phyloP scores from a whole-genome alignment of 179 eudicot species.

The Gypsophila paniculata region DNA sequence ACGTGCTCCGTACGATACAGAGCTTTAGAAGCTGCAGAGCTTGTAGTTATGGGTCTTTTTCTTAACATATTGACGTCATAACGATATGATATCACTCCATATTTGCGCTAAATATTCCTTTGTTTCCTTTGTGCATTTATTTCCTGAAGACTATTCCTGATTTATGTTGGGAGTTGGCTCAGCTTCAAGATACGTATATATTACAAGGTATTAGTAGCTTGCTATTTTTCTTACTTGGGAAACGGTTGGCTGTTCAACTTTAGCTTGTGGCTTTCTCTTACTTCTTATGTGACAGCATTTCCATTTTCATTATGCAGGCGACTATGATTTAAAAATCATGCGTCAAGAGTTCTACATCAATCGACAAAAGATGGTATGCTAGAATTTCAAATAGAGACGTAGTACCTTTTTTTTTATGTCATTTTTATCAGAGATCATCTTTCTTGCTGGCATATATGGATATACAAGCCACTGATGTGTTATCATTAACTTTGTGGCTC shows the following conservation, averaged over 20 bases:
- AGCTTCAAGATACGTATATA: constrained; percentile 97
- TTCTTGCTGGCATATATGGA: background rate
- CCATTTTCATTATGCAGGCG: constrained; percentile 47
- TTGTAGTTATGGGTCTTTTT: background rate
- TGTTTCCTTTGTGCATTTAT: constrained; percentile 15
- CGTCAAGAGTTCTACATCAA: constrained; percentile 89
- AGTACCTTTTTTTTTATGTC: background rate
- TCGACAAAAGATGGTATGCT: constrained; percentile 86
- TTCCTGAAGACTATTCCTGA: constrained; percentile 82
- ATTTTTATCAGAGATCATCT: background rate
- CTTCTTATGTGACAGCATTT: background rate
- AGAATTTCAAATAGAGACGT: constrained; percentile 2
- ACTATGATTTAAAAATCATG: constrained; percentile 97
- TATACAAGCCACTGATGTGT: background rate
- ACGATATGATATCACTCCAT: background rate
- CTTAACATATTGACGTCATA: constrained; percentile 1
- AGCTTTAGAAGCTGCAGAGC: background rate
- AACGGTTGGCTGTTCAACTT: constrained; percentile 9
- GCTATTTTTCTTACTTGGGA: constrained; percentile 2
- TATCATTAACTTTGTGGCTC: background rate
- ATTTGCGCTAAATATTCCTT: constrained; percentile 3
- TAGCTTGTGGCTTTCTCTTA: background rate
- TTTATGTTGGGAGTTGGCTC: constrained; percentile 97
- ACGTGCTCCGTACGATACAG: background rate
- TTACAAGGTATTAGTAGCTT: constrained; percentile 65